Percentiles rank a stretch among this genome's conserved stretches.
These are phyloP conservation scores for Schrenkiella parvula DNA, from an alignment of 345 rosid genomes.

Conservation along the genomic window DNA sequence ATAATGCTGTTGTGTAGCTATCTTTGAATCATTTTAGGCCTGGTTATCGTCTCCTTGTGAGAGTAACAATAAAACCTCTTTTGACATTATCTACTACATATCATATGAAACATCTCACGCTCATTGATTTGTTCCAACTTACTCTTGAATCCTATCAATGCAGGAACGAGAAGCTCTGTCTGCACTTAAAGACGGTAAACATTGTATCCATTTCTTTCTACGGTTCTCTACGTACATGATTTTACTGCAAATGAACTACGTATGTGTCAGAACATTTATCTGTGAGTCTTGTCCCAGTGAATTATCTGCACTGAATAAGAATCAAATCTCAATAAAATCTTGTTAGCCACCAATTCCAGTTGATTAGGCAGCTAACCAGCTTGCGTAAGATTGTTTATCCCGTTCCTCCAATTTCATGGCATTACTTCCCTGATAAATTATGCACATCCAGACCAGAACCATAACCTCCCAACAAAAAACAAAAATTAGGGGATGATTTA, in stretches of 20 bases:
- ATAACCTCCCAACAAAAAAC: not conserved
- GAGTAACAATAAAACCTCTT: constrained; percentile 9
- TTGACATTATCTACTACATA: not conserved
- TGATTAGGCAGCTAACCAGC: constrained; percentile 8
- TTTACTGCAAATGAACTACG: not conserved
- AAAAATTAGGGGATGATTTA: not conserved
- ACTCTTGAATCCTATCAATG: constrained; percentile 22
- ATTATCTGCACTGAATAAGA: not conserved
- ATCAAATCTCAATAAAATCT: not conserved
- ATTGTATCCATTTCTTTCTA: not conserved
- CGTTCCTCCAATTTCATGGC: not conserved
- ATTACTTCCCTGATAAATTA: not conserved
- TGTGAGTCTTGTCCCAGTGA: not conserved
- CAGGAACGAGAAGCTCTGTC: constrained; percentile 62
- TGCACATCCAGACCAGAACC: not conserved
- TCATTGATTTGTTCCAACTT: constrained; percentile 14
- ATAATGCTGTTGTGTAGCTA: not conserved
- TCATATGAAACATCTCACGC: not conserved
- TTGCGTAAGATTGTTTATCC: constrained; percentile 8
- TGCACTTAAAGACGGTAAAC: constrained; percentile 69
- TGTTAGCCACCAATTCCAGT: not conserved
- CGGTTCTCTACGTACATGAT: not conserved
- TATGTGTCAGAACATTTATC: not conserved
- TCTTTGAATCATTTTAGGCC: not conserved
- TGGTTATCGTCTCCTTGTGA: not conserved